Evolutionary conservation across 2,329 filamentous ascomycete genomes (phyloP), one percentile per base, ranked within the genome.

Genomic region (Lasiodiplodia citricola): DNA sequence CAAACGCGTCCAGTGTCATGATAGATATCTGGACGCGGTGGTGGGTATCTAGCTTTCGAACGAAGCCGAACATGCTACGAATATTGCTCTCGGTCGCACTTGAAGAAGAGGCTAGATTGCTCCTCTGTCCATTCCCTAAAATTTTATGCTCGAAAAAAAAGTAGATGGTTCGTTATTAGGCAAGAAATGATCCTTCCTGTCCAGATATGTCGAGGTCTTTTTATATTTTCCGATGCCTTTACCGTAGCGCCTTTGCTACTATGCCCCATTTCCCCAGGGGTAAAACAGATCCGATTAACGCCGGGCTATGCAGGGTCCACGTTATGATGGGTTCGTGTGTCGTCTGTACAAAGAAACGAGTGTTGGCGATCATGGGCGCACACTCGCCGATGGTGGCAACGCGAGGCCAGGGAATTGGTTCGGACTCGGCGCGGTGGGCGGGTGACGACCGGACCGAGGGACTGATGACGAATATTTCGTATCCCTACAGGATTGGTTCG

Each of bases 21-120:
- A 18, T n/a, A 10, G 18, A 6, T 11, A n/a, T 13, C 37, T 13
- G 35, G 4, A 47, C 23, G n/a, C 18, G 31, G 11, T 23, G 37
- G 38, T 44, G 56, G 56, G 56, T 60, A 60, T 60, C 37, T 60
- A 64, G 60, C 60, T 64, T 64, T 52, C 60, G 47, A 41, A 64
- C 8, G 31, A 64, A 64, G 60, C 44, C n/a, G 25, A 52, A 52
- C 50, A 47, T 57, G 55, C 28, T 25, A 57, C 38, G 35, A 57
- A 57, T 57, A 35, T 13, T 31, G 54, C 54, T 3, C n/a, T 57
- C 5, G 37, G 35, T 21, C 16, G 55, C 13, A 14, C 23, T n/a
- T 18, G 28, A 21, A n/a, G 10, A 13, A 14, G 16, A 10, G 18
- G 44, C 18, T 28, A n/a, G 25, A 28, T 35, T 63, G 16, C n/a